These are phyloP conservation scores for Fusarium agapanthi DNA, from an alignment of 2,329 filamentous ascomycete genomes.

Conservation along the genomic window DNA sequence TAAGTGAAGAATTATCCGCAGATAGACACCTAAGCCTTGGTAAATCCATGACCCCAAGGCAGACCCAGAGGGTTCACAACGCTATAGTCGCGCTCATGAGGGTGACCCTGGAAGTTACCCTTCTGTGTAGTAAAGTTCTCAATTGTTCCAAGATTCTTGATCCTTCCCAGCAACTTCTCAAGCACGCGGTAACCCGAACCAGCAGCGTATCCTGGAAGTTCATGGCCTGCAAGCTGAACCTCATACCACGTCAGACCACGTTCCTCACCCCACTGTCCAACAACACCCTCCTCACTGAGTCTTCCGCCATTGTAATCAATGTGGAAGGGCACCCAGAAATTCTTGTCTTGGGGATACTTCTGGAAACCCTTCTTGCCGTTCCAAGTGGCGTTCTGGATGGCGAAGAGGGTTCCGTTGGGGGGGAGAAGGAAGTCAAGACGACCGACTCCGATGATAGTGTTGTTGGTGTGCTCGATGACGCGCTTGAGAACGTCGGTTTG, in stretches of 20 bases:
- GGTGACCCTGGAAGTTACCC: slow-evolving; percentile 29
- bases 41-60: neutral
- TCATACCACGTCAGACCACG: slow-evolving; percentile 77
- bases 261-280: slow-evolving; percentile 77
- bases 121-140: slow-evolving; percentile 39
- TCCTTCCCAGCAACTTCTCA: slow-evolving; percentile 39
- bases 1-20: neutral
- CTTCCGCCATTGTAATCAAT: slow-evolving; percentile 53
- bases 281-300: slow-evolving; percentile 68
- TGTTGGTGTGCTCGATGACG: slow-evolving; percentile 45
- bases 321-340: slow-evolving; percentile 74
- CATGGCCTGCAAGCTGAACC: slow-evolving; percentile 71
- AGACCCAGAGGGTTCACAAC: neutral
- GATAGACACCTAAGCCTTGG: neutral
- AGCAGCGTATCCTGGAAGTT: slow-evolving; percentile 42
- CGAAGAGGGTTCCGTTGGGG: slow-evolving; percentile 74
- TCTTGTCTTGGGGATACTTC: slow-evolving; percentile 51
- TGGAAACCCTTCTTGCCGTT: slow-evolving; percentile 76
- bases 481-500: slow-evolving; percentile 38
- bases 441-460: slow-evolving; percentile 45
- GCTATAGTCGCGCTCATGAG: neutral
- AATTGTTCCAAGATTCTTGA: slow-evolving; percentile 33
- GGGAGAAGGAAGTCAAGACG: slow-evolving; percentile 70
- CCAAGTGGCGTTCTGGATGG: slow-evolving; percentile 84
- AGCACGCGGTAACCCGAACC: slow-evolving; percentile 43